A percentile compares a stretch with the other conserved stretches of the same genome.
Conservation (phyloP, 257 asterid species). For the Ilex aquifolium region DNA sequence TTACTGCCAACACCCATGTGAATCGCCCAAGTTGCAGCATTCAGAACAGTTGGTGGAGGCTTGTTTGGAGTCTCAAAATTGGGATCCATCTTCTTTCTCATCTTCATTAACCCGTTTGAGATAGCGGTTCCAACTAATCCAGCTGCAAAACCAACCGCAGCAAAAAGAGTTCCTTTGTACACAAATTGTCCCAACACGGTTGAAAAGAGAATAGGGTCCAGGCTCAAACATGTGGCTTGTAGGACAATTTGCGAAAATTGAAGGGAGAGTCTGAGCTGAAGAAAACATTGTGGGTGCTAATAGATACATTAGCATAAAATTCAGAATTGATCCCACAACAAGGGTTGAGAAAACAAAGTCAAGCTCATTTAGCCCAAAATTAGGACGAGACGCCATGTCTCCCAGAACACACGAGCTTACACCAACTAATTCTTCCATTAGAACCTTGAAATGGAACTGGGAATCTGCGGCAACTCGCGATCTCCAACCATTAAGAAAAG, state of each 20-base stretch:
- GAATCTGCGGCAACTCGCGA: slow-evolving; percentile 89
- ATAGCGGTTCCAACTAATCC: slow-evolving; percentile 83
- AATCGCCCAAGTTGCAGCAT: slow-evolving; percentile 78
- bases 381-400: slow-evolving; percentile 92
- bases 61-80: slow-evolving; percentile 79
- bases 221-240: slow-evolving; percentile 88
- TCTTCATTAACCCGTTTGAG: slow-evolving; percentile 67
- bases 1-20: slow-evolving; percentile 91
- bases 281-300: slow-evolving; percentile 66
- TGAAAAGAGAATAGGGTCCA: slow-evolving; percentile 46
- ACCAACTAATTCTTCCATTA: slow-evolving; percentile 91
- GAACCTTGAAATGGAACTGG: slow-evolving; percentile 84
- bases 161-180: slow-evolving; percentile 69
- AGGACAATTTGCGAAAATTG: slow-evolving; percentile 64
- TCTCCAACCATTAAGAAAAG: slow-evolving; percentile 76
- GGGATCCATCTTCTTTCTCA: slow-evolving; percentile 86
- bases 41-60: slow-evolving; percentile 64
- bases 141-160: slow-evolving; percentile 77
- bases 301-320: slow-evolving; percentile 80
- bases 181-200: slow-evolving; percentile 69
- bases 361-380: slow-evolving; percentile 86
- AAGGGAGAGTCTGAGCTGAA: slow-evolving; percentile 45
- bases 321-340: slow-evolving; percentile 78
- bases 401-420: slow-evolving; percentile 75
- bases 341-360: slow-evolving; percentile 90